Base-by-base conservation (phyloP, 192 early-diverging fungal species). In the Linderina pennispora region DNA sequence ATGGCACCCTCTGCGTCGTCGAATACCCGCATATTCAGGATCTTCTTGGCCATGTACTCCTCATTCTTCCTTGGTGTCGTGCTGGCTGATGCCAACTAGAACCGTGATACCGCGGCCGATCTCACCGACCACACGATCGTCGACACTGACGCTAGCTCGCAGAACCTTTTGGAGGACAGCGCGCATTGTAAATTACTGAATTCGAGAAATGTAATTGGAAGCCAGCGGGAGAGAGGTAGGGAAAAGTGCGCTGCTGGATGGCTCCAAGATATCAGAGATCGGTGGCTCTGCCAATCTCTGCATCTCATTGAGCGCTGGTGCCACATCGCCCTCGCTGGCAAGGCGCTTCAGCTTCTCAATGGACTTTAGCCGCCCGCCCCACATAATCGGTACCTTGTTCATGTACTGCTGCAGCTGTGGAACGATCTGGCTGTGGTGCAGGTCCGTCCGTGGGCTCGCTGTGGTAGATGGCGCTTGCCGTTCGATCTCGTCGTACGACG, bases 31-130 rank as follows among this genome's bases (percentile, higher is more conserved):
- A 95, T 58, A 31, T 60, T 82, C 0, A 88, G 62, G 17, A 98
- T 55, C 67, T 98, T 97, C 15, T 78, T 80, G 1, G 86, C 83
- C 77, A 95, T 85, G 53, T 84, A 92, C 17, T 89, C 88, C 31
- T 90, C 61, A 70, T 97, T 91, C n/a, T 14, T 81, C 78, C 21
- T 62, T 55, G 0, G 77, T 82, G 44, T 92, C 89, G 37, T 82
- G 77, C 3, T 60, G 46, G 45, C 68, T 72, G 38, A 90, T 83
- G 1, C 88, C 87, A 0, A 90, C 60, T 9, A 89, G 69, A 7
- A 91, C 75, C 41, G 84, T 85, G 3, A 98, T 43, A 17, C 94
- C 94, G 39, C 75, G 72, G 26, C 77, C 76, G 46, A 98, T 96
- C 43, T 75, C 56, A 8, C 87, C 81, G n/a, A 98, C 82, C 18